These are phyloP conservation scores for Neurospora sp. DNA, from an alignment of 495 filamentous ascomycete species.

Conservation along the genomic window DNA sequence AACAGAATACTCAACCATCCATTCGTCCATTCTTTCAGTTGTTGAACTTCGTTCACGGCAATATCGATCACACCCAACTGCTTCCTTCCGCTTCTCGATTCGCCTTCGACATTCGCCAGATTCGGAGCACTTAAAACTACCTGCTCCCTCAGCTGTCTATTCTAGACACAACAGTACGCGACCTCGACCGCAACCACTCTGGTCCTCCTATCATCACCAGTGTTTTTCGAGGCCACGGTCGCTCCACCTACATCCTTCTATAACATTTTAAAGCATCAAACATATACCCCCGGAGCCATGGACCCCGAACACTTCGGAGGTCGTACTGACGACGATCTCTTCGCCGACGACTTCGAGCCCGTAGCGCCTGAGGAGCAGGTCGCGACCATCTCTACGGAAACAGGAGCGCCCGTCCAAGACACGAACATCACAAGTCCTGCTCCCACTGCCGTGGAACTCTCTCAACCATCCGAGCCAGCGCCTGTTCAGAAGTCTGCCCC, in stretches of 20 bases:
- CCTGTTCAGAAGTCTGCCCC: background rate
- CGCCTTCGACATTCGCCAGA: background rate
- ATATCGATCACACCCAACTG: background rate
- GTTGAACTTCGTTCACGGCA: background rate
- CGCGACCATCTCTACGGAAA: background rate
- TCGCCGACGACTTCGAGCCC: conserved; percentile 41
- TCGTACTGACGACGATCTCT: conserved; percentile 42
- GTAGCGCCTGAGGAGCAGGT: conserved; percentile 15
- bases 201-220: background rate
- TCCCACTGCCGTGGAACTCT: conserved; percentile 7
- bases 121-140: background rate
- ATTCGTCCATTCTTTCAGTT: background rate
- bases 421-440: conserved; percentile 9
- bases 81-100: background rate
- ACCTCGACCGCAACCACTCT: background rate
- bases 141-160: background rate
- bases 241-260: background rate
- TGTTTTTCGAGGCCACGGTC: background rate
- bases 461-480: background rate
- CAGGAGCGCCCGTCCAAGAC: background rate
- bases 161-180: background rate
- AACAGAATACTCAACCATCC: background rate
- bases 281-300: background rate
- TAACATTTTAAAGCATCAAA: background rate
- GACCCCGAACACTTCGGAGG: conserved; percentile 38